These are phyloP conservation scores for Earliella scabrosa DNA, from an alignment of 1,284 basidiomycete species.

Conservation along the genomic window DNA sequence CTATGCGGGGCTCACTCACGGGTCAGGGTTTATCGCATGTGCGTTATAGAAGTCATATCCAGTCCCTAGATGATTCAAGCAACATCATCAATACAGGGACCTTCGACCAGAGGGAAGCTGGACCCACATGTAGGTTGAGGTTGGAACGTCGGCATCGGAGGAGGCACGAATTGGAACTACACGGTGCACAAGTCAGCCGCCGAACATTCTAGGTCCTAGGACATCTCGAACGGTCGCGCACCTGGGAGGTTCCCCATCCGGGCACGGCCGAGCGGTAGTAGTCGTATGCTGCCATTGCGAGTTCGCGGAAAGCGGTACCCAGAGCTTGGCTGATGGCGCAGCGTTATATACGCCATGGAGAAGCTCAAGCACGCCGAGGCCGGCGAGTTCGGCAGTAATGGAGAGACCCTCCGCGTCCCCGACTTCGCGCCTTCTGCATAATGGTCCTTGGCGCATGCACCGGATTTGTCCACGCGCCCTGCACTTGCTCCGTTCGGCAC, in stretches of 20 bases:
- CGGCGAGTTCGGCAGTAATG: not conserved
- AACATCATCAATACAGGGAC: no score
- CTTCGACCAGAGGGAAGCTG: no score
- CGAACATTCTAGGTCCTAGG: no score
- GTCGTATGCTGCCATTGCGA: conserved; percentile 17
- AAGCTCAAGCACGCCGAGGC: not conserved
- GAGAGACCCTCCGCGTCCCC: not conserved
- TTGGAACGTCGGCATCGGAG: conserved; percentile 57
- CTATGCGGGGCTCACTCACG: conserved; percentile 49
- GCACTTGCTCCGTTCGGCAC: not conserved
- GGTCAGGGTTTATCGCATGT: conserved; percentile 57
- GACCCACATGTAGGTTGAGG: conserved; percentile 58
- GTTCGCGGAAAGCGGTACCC: not conserved
- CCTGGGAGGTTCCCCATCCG: conserved; percentile 31
- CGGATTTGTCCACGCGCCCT: not conserved
- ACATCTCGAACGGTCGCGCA: no score
- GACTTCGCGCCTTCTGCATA: no score
- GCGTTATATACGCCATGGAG: not conserved
- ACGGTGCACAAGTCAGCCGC: not conserved
- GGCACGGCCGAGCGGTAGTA: conserved; percentile 29
- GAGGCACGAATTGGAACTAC: conserved; percentile 55
- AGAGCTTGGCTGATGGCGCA: not conserved
- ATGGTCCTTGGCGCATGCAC: not conserved
- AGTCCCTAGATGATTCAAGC: conserved; percentile 45
- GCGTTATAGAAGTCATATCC: conserved; percentile 66